Conservation (phyloP, 1,284 basidiomycete genomes). For the Clitocybe nebularis region DNA sequence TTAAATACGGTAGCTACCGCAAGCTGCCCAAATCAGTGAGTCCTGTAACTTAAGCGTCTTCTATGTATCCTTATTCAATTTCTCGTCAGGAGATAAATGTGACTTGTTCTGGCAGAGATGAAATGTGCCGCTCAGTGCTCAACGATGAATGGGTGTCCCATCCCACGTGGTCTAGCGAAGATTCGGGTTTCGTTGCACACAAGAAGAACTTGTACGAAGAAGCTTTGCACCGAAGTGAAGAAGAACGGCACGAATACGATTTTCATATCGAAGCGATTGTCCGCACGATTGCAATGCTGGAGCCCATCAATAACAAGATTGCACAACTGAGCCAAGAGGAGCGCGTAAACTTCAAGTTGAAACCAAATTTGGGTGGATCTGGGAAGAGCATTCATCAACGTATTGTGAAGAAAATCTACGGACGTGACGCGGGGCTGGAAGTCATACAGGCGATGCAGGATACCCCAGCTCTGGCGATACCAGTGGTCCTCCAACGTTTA, state of each 20-base stretch:
- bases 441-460: constrained; percentile 93
- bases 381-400: constrained; percentile 93
- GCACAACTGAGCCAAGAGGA: constrained; percentile 80
- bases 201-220: constrained; percentile 97
- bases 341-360: constrained; percentile 81
- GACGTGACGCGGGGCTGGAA: constrained; percentile 81
- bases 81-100: constrained; percentile 74
- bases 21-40: constrained; percentile 75
- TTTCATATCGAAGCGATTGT: constrained; percentile 98
- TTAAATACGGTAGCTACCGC: constrained; percentile 84
- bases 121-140: constrained; percentile 94
- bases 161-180: constrained; percentile 93
- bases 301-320: constrained; percentile 91
- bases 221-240: constrained; percentile 94
- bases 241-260: constrained; percentile 98
- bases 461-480: constrained; percentile 87
- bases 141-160: constrained; percentile 98
- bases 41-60: no score
- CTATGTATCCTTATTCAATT: constrained; percentile 5
- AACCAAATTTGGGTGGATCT: constrained; percentile 86
- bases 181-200: constrained; percentile 86
- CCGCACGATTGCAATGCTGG: constrained; percentile 88
- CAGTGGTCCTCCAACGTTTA: constrained; percentile 86
- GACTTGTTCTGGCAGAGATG: constrained; percentile 91
- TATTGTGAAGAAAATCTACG: constrained; percentile 97